phyloP scores from a whole-genome alignment of 148 eudicot genomes.

The Oxyria digyna region DNA sequence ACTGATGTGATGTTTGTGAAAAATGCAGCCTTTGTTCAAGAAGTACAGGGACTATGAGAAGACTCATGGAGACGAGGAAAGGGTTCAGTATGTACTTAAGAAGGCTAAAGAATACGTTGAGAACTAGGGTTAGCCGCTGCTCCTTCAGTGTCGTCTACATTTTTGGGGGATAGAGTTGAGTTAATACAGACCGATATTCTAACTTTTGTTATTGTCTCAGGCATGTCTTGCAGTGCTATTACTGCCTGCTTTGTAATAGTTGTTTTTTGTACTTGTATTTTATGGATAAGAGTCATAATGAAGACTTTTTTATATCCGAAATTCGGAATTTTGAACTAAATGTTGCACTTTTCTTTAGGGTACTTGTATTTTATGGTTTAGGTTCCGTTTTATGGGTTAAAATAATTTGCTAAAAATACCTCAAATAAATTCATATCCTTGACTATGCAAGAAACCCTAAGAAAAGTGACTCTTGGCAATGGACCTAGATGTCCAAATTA shows the following conservation, averaged over 20 bases:
- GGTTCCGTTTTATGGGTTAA: no score
- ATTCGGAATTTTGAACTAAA: neutral
- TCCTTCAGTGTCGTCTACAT: neutral
- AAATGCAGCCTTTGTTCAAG: slow-evolving; percentile 72
- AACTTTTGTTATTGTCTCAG: neutral
- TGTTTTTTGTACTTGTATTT: neutral
- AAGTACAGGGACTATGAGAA: slow-evolving; percentile 70
- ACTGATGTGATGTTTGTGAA: neutral
- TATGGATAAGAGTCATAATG: neutral
- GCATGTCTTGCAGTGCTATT: neutral
- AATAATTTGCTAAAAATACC: no score
- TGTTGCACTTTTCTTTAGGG: no score
- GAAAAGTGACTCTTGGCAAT: no score
- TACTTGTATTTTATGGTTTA: no score
- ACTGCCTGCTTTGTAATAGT: neutral
- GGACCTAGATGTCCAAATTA: no score
- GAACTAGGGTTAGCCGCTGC: neutral
- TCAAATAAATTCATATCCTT: no score
- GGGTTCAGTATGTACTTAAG: slow-evolving; percentile 42
- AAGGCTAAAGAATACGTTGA: slow-evolving; percentile 54
- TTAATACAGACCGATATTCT: neutral
- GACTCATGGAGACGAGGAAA: slow-evolving; percentile 57
- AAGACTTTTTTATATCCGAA: neutral
- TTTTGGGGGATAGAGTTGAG: neutral
- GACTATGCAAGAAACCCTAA: no score